Conservation (phyloP, 495 filamentous ascomycete genomes). For the Hypomontagnella monticulosa region DNA sequence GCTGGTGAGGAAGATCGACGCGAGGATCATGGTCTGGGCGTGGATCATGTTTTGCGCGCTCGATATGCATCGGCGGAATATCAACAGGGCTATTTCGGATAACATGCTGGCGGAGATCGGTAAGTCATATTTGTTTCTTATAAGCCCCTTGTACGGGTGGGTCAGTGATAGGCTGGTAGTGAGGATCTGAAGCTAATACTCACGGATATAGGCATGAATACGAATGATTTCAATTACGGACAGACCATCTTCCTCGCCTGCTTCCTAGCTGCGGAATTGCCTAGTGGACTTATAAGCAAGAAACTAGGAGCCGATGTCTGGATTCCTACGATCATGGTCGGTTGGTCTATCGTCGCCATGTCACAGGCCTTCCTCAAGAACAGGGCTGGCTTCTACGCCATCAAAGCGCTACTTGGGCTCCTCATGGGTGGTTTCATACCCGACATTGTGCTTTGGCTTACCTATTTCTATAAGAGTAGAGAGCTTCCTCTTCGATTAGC, state of each 20-base stretch:
- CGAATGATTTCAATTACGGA: conserved; percentile 60
- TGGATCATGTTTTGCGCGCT: conserved; percentile 60
- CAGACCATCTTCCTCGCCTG: conserved; percentile 56
- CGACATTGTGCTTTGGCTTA: conserved; percentile 62
- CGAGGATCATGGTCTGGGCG: conserved; percentile 49
- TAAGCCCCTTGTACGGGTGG: neutral
- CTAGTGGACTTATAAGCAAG: conserved; percentile 59
- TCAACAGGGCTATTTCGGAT: conserved; percentile 58
- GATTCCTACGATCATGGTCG: conserved; percentile 59
- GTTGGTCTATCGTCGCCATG: conserved; percentile 55
- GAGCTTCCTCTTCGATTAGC: conserved; percentile 62
- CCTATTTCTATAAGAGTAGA: conserved; percentile 62
- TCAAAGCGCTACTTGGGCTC: conserved; percentile 57
- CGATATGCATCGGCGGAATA: conserved; percentile 56
- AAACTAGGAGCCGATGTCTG: conserved; percentile 57
- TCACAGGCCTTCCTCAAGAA: conserved; percentile 53
- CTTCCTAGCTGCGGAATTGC: conserved; percentile 61
- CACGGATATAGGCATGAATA: conserved; percentile 49
- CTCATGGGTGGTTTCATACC: conserved; percentile 62
- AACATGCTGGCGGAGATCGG: conserved; percentile 52
- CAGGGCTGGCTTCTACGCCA: conserved; percentile 52
- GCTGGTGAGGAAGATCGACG: conserved; percentile 58
- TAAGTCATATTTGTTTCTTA: conserved; percentile 16
- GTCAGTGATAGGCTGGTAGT: neutral
- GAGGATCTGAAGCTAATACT: neutral